Conservation (phyloP, 2,329 filamentous ascomycete species). For the Cladobotryum mycophilum region DNA sequence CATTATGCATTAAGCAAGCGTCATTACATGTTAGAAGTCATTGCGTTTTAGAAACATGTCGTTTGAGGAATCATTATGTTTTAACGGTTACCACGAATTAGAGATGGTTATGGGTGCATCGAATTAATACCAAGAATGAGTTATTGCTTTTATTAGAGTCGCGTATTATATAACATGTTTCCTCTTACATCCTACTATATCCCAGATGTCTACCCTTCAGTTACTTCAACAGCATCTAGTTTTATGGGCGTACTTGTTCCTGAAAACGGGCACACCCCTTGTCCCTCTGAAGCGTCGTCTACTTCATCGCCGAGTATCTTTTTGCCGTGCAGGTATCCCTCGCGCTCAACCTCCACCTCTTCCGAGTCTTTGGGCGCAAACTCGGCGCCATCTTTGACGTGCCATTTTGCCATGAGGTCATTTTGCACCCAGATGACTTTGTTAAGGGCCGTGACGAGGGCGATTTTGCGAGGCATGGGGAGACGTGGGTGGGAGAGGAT, state of each 20-base stretch:
- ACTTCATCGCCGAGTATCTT: constrained; percentile 42
- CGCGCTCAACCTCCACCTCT: constrained; percentile 48
- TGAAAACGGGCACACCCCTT: constrained; percentile 7
- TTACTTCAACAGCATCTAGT: not conserved
- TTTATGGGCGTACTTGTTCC: not conserved
- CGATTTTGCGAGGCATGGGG: constrained; percentile 61
- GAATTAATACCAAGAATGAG: too few relatives aligned
- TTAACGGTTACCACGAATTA: too few relatives aligned
- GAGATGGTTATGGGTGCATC: too few relatives aligned
- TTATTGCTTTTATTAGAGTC: too few relatives aligned
- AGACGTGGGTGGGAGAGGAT: constrained; percentile 66
- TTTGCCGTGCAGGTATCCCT: constrained; percentile 60
- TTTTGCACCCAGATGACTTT: constrained; percentile 89
- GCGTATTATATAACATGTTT: too few relatives aligned
- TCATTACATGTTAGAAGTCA: not conserved
- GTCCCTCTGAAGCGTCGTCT: not conserved
- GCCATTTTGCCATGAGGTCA: constrained; percentile 79
- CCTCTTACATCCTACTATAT: too few relatives aligned
- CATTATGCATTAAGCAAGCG: not conserved
- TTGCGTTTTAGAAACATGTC: too few relatives aligned
- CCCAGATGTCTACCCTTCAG: not conserved
- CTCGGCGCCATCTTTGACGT: constrained; percentile 63
- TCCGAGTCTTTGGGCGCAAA: constrained; percentile 37
- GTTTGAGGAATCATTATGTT: too few relatives aligned
- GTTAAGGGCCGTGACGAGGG: constrained; percentile 66